Evolutionary conservation across 2,329 filamentous ascomycete genomes (phyloP).

Genomic region (Epichloe elymi): DNA sequence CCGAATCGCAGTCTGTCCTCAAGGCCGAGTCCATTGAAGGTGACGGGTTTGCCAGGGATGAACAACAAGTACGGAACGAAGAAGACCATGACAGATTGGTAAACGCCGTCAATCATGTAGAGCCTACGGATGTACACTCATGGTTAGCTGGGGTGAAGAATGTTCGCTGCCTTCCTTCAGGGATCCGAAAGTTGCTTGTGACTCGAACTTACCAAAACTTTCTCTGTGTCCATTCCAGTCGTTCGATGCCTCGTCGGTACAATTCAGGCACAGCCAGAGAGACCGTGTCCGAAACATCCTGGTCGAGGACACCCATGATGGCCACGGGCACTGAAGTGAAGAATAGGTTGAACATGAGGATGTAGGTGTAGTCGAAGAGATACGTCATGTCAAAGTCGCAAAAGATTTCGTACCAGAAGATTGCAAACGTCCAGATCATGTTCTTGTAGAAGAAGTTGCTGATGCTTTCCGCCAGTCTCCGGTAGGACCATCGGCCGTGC

Average conservation of each 20-base stretch:
- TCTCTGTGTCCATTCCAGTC: conserved; percentile 84
- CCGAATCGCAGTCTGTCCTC: conserved; percentile 75
- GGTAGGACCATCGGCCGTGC: conserved; percentile 93
- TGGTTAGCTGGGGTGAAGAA: conserved; percentile 4
- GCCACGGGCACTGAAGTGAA: conserved; percentile 94
- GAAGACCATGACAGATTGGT: conserved; percentile 88
- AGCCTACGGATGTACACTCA: conserved; percentile 37
- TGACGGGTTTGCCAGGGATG: conserved; percentile 52
- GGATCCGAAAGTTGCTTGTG: background rate
- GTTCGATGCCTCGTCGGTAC: conserved; percentile 89
- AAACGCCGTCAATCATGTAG: conserved; percentile 90
- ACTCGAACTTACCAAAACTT: conserved; percentile 74
- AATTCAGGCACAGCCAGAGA: conserved; percentile 90
- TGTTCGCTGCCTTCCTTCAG: background rate
- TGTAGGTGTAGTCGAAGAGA: conserved; percentile 95
- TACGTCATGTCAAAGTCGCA: conserved; percentile 95
- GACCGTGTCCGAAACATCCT: conserved; percentile 89
- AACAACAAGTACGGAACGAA: conserved; percentile 85
- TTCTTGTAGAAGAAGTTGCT: conserved; percentile 99
- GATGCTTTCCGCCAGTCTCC: conserved; percentile 80
- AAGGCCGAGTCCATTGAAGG: conserved; percentile 59
- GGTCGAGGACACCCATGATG: conserved; percentile 91
- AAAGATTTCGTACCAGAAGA: conserved; percentile 97
- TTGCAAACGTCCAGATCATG: conserved; percentile 89
- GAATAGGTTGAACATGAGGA: conserved; percentile 88